Conservation (phyloP, 2,329 filamentous ascomycete species). For the Diatrype stigma region DNA sequence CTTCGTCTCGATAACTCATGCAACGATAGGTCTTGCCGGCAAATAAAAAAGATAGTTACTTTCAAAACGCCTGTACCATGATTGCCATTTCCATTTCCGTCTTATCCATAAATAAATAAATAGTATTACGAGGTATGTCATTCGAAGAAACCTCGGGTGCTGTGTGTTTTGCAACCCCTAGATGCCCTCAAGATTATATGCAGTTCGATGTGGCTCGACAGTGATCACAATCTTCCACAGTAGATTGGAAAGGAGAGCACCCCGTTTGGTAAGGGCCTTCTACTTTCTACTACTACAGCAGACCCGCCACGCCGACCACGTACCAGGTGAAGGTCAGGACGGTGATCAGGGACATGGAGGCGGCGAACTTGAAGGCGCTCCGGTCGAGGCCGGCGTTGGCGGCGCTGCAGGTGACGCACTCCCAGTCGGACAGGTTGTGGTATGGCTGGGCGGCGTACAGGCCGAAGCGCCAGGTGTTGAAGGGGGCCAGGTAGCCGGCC, state of each 20-base stretch:
- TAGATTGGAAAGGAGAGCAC: too few species aligned
- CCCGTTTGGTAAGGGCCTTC: too few species aligned
- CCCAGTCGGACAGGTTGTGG: slow-evolving; percentile 46
- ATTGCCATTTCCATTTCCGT: not conserved
- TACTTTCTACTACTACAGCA: too few species aligned
- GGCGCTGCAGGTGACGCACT: slow-evolving; percentile 54
- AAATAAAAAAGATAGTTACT: not conserved
- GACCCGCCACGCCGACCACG: slow-evolving; percentile 45
- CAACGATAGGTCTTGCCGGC: too few species aligned
- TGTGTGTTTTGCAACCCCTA: too few species aligned
- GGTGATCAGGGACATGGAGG: slow-evolving; percentile 53
- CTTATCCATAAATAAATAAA: not conserved
- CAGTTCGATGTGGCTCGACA: not conserved
- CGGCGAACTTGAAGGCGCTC: slow-evolving; percentile 45
- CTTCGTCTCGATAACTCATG: too few species aligned
- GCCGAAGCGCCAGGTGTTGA: slow-evolving; percentile 49
- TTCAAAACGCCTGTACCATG: not conserved
- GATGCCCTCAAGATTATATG: slow-evolving; percentile 9
- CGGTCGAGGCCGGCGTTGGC: slow-evolving; percentile 44
- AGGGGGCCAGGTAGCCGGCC: slow-evolving; percentile 52
- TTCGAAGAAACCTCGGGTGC: too few species aligned
- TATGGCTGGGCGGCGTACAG: slow-evolving; percentile 53
- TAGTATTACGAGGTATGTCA: not conserved
- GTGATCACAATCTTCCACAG: not conserved
- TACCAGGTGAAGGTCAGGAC: slow-evolving; percentile 63